These are phyloP conservation scores for Salix viminalis DNA, from an alignment of 345 rosid genomes.

Conservation along the genomic window DNA sequence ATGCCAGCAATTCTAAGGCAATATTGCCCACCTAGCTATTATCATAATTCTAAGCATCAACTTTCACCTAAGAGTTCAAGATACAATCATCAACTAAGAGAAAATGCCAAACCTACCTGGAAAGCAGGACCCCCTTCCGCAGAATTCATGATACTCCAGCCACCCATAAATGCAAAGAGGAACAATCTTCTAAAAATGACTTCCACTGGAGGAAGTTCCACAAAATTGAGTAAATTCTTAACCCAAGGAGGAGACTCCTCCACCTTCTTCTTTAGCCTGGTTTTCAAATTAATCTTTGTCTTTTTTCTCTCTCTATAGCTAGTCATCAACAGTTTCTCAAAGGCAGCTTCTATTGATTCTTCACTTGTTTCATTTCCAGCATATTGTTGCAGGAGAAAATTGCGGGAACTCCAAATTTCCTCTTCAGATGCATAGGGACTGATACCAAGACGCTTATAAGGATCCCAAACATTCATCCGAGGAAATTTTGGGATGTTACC, in stretches of 20 bases:
- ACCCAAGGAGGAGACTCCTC: conserved; percentile 97
- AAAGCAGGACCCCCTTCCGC: conserved; percentile 99
- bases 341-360: conserved; percentile 92
- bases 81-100: not conserved
- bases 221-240: conserved; percentile 62
- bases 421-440: conserved; percentile 84
- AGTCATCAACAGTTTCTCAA: conserved; percentile 81
- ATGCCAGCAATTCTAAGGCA: too few species aligned
- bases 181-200: conserved; percentile 86
- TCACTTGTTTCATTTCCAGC: conserved; percentile 88
- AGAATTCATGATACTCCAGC: conserved; percentile 97
- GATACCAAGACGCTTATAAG: conserved; percentile 76
- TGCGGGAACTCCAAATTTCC: conserved; percentile 94
- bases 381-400: conserved; percentile 82
- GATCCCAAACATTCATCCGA: conserved; percentile 76
- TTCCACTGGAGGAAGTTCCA: conserved; percentile 75
- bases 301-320: conserved; percentile 79
- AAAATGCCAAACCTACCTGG: conserved; percentile 59
- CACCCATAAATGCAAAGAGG: conserved; percentile 97
- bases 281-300: conserved; percentile 77
- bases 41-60: too few species aligned
- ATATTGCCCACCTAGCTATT: too few species aligned
- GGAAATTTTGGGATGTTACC: conserved; percentile 69
- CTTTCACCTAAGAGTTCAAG: not conserved
- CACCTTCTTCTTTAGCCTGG: conserved; percentile 81